Evolutionary conservation across 352 stramenopile genomes (phyloP).

Genomic region (Globisporangium okanoganense): DNA sequence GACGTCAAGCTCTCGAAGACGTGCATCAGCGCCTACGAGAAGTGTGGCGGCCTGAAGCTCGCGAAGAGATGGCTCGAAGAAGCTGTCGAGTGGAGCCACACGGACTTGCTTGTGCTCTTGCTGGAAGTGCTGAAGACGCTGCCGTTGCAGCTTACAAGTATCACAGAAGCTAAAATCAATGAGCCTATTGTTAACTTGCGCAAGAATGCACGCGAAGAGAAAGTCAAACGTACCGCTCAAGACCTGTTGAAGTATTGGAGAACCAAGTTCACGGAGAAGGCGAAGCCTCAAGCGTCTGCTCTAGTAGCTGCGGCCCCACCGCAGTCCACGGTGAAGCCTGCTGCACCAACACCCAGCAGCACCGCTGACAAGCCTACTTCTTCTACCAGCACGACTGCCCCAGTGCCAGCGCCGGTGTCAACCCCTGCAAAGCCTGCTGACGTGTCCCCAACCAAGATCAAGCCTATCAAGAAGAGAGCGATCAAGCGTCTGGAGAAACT

Average conservation of each 20-base stretch:
- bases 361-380: background rate
- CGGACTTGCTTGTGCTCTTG: constrained; percentile 72
- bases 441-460: constrained; percentile 24
- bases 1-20: constrained; percentile 52
- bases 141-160: constrained; percentile 81
- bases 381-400: background rate
- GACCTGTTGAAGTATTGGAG: constrained; percentile 86
- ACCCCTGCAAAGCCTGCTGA: constrained; percentile 14
- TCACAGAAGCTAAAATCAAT: constrained; percentile 86
- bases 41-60: constrained; percentile 67
- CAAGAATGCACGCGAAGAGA: constrained; percentile 74
- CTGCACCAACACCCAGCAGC: background rate
- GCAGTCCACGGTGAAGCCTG: background rate
- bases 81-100: constrained; percentile 77
- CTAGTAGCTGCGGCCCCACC: constrained; percentile 14
- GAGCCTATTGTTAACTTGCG: constrained; percentile 85
- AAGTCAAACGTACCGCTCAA: constrained; percentile 72
- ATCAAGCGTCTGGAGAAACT: constrained; percentile 80
- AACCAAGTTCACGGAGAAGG: constrained; percentile 82
- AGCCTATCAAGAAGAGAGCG: constrained; percentile 53
- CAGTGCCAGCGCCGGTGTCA: background rate
- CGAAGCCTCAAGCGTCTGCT: constrained; percentile 34
- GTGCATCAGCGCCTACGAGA: constrained; percentile 67
- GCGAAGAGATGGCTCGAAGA: constrained; percentile 74
- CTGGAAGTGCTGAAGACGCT: constrained; percentile 79